phyloP scores from a whole-genome alignment of 1,139 yeast species.

The Candida neerlandica region DNA sequence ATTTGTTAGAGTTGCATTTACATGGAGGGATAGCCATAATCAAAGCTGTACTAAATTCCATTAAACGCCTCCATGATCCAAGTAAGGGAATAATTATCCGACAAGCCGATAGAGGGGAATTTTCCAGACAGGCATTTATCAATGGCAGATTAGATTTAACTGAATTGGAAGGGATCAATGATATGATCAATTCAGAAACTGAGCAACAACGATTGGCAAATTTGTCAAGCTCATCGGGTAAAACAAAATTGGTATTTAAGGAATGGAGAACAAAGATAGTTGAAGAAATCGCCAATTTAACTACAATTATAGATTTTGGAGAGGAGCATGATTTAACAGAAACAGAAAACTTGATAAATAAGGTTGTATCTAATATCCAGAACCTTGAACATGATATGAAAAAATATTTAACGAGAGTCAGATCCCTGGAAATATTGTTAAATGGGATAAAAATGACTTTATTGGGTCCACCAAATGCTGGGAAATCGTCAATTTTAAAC shows the following conservation, averaged over 20 bases:
- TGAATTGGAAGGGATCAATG: constrained; percentile 87
- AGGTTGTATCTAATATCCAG: constrained; percentile 49
- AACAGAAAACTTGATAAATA: constrained; percentile 48
- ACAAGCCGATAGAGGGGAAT: constrained; percentile 93
- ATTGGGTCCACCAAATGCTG: constrained; percentile 95
- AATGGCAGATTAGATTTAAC: constrained; percentile 74
- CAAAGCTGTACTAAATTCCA: constrained; percentile 64
- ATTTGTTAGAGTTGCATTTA: constrained; percentile 77
- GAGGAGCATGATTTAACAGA: constrained; percentile 87
- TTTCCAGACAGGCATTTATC: constrained; percentile 77
- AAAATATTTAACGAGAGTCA: constrained; percentile 51
- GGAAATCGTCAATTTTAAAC: constrained; percentile 86
- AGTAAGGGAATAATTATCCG: constrained; percentile 50
- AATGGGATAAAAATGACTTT: constrained; percentile 75
- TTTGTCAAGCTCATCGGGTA: constrained; percentile 70
- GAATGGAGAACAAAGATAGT: constrained; percentile 72
- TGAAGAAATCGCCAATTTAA: constrained; percentile 67
- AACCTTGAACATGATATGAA: constrained; percentile 47
- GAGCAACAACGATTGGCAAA: constrained; percentile 84
- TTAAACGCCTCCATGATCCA: constrained; percentile 53
- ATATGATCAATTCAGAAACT: constrained; percentile 91
- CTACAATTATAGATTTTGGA: constrained; percentile 95
- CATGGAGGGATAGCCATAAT: constrained; percentile 95
- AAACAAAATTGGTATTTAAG: constrained; percentile 54
- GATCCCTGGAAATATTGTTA: constrained; percentile 64